Evolutionary conservation across 495 filamentous ascomycete species (phyloP), one percentile per base, ranked within the genome.

Genomic region (Annulohypoxylon nitens): DNA sequence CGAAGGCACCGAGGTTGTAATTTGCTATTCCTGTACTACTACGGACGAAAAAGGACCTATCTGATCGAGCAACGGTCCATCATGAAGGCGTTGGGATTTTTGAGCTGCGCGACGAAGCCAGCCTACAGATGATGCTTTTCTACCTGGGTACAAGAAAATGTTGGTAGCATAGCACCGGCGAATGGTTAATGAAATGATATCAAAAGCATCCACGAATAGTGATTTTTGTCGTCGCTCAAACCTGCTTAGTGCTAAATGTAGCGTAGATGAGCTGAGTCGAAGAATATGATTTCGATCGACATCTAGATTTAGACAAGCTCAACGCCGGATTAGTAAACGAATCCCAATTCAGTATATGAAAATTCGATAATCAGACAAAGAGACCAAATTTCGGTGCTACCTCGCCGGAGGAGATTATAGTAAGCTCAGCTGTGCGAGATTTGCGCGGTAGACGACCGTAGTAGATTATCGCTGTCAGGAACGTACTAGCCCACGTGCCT

Each of bases 151-250:
- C 16, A 54, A 58, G 30, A 26, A n/a, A 48, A 18, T 57, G n/a
- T 63, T 58, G 25, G 43, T 62, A 55, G 69, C 69, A 58, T 58
- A 60, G 61, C 33, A 18, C 60, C 25, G 39, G 48, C 41, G 20
- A 41, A 41, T 30, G 30, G 58, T 67, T 57, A 71, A 61, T 61
- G 67, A 67, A 62, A 63, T 63, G 69, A 72, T 72, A 67, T 64
- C 33, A 71, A 25, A 25, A 65, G 30, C 16, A 30, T 30, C 30
- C 2, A 30, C 30, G 30, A 2, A 39, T 57, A 25, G 12, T 11
- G 23, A 30, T 0, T 34, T 14, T 8, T 25, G 48, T 12, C 25
- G 39, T 12, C 25, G 12, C 12, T 34, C 7, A 47, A 60, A 37
- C 20, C 33, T 20, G 36, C 50, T 14, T 33, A 14, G 50, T 14